Conservation (phyloP, 805 yeast species). For the Schizosaccharomyces cryophilus region DNA sequence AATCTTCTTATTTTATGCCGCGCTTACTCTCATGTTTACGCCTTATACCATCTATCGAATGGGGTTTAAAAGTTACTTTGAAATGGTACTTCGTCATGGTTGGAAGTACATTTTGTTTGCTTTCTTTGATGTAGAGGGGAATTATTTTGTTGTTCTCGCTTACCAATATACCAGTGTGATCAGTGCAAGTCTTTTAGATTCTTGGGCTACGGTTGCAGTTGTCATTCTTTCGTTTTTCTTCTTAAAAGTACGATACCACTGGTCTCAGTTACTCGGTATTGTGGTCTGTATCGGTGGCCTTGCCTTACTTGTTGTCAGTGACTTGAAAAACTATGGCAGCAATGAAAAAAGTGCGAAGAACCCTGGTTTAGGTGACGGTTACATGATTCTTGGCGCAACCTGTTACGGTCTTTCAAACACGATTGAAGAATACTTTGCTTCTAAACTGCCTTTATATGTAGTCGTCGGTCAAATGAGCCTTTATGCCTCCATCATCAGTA, state of each 20-base stretch:
- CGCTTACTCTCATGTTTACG: conserved; percentile 17
- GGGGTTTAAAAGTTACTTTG: conserved; percentile 17
- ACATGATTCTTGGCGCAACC: conserved; percentile 21
- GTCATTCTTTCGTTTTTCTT: conserved; percentile 19
- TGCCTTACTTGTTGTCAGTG: conserved; percentile 20
- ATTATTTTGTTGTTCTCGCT: conserved; percentile 22
- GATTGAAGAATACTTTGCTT: conserved; percentile 20
- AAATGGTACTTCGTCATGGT: conserved; percentile 15
- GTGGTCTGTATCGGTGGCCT: conserved; percentile 20
- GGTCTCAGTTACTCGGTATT: conserved; percentile 21
- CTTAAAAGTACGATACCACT: conserved; percentile 21
- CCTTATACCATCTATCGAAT: conserved; percentile 18
- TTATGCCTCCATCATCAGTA: conserved; percentile 20
- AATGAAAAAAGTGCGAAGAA: conserved; percentile 19
- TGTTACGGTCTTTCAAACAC: conserved; percentile 23
- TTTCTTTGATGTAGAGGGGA: conserved; percentile 23
- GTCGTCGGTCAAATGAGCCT: conserved; percentile 22
- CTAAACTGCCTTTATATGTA: conserved; percentile 22
- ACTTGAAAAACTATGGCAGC: conserved; percentile 15
- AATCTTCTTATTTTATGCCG: conserved; percentile 18
- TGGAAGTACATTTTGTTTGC: conserved; percentile 22
- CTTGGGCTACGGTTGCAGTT: conserved; percentile 22
- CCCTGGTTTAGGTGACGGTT: conserved; percentile 21
- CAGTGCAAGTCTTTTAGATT: conserved; percentile 21
- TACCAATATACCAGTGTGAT: conserved; percentile 21